phyloP scores from a whole-genome alignment of 73 alveolate genomes.

The Symbiodinium pilosum region DNA sequence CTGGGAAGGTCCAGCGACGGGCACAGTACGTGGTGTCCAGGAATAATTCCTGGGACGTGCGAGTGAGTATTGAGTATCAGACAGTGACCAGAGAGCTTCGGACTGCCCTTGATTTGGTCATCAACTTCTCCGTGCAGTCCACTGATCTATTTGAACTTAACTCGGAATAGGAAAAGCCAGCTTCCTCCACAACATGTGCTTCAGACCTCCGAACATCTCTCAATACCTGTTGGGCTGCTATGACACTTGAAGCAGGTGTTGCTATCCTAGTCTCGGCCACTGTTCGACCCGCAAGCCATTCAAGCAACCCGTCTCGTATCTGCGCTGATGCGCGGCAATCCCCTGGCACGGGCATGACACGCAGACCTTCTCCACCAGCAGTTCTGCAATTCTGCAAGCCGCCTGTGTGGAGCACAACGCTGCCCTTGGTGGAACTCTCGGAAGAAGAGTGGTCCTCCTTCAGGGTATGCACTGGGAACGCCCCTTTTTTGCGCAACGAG shows the following conservation, averaged over 20 bases:
- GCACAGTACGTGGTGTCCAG: slow-evolving; percentile 91
- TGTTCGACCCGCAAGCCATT: slow-evolving; percentile 39
- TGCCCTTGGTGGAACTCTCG: background rate
- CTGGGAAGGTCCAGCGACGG: slow-evolving; percentile 76
- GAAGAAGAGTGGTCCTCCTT: background rate
- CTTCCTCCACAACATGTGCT: too few relatives aligned
- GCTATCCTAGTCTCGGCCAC: background rate
- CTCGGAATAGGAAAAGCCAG: too few relatives aligned
- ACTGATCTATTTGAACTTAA: too few relatives aligned
- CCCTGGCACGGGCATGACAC: background rate
- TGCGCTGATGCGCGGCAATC: slow-evolving; percentile 67
- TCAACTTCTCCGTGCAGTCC: too few relatives aligned
- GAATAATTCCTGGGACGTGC: background rate
- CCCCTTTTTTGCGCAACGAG: background rate
- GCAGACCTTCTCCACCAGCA: background rate
- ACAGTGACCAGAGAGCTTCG: background rate
- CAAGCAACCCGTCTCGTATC: slow-evolving; percentile 2
- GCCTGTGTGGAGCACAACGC: slow-evolving; percentile 13
- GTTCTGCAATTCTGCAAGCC: background rate
- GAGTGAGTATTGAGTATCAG: background rate
- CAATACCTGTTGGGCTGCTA: too few relatives aligned
- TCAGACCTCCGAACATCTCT: too few relatives aligned
- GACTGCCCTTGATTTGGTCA: background rate
- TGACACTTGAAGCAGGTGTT: background rate
- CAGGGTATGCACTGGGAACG: background rate